Conservation (phyloP, 1,284 basidiomycete species). For the Lentinula novae-zelandiae region DNA sequence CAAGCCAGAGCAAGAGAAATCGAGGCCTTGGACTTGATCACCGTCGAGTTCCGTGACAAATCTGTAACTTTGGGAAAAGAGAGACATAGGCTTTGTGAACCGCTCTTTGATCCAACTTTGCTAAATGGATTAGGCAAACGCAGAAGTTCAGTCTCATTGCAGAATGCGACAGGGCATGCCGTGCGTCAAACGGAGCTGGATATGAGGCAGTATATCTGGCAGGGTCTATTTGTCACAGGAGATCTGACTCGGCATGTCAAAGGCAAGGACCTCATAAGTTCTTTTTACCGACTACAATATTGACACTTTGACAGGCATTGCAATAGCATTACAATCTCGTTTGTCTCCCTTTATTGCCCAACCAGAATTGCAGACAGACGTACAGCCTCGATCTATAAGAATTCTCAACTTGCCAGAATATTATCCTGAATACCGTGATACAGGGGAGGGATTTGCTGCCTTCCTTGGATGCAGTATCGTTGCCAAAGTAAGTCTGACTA, state of each 20-base stretch:
- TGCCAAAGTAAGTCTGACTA: slow-evolving; percentile 61
- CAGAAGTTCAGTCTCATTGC: slow-evolving; percentile 42
- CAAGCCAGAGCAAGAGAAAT: slow-evolving; percentile 77
- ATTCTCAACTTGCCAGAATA: slow-evolving; percentile 85
- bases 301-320: slow-evolving; percentile 45
- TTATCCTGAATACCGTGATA: slow-evolving; percentile 87
- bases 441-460: slow-evolving; percentile 77
- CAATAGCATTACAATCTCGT: slow-evolving; percentile 71
- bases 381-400: slow-evolving; percentile 67
- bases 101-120: slow-evolving; percentile 74
- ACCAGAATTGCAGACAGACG: slow-evolving; percentile 62
- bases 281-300: background rate
- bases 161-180: slow-evolving; percentile 60
- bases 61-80: slow-evolving; percentile 82
- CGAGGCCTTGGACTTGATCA: slow-evolving; percentile 75
- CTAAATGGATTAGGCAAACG: slow-evolving; percentile 29
- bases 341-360: slow-evolving; percentile 69
- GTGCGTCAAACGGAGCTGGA: slow-evolving; percentile 58
- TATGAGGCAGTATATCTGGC: slow-evolving; percentile 73
- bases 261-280: slow-evolving; percentile 43
- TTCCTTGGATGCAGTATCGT: slow-evolving; percentile 88
- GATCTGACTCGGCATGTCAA: slow-evolving; percentile 74
- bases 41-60: slow-evolving; percentile 68
- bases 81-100: slow-evolving; percentile 88
- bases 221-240: slow-evolving; percentile 81